phyloP scores from a whole-genome alignment of 306 rosid genomes.

The Psophocarpus tetragonolobus region DNA sequence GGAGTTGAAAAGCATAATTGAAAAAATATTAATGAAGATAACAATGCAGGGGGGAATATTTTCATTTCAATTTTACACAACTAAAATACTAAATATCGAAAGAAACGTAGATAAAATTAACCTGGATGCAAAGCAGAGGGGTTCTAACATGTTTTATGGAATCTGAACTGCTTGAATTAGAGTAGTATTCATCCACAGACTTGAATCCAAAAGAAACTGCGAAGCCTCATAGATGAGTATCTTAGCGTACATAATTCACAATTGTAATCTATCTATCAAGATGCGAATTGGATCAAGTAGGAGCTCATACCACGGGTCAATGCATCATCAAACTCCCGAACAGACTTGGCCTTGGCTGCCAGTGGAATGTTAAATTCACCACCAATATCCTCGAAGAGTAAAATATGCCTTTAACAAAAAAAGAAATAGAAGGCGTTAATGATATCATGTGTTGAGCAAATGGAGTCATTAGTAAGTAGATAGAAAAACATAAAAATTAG shows the following conservation, averaged over 20 bases:
- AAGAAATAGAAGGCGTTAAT: neutral
- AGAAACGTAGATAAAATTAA: slow-evolving; percentile 22
- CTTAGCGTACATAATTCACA: slow-evolving; percentile 16
- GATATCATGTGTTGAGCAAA: neutral
- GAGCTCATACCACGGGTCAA: slow-evolving; percentile 79
- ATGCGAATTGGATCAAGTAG: slow-evolving; percentile 4
- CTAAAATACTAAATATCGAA: slow-evolving; percentile 5
- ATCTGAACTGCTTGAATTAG: slow-evolving; percentile 75
- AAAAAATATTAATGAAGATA: neutral
- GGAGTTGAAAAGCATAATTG: neutral
- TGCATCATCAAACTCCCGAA: slow-evolving; percentile 87
- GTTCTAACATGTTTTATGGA: slow-evolving; percentile 72
- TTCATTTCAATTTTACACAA: slow-evolving; percentile 6
- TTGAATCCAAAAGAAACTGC: slow-evolving; percentile 98
- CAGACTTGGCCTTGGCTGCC: slow-evolving; percentile 76
- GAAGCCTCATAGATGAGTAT: slow-evolving; percentile 32
- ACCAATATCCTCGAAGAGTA: slow-evolving; percentile 74
- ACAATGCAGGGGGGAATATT: neutral
- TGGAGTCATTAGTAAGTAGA: slow-evolving; percentile 18
- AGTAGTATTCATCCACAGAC: slow-evolving; percentile 90
- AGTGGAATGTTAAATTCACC: slow-evolving; percentile 69
- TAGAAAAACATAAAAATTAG: slow-evolving; percentile 26
- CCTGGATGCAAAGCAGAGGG: slow-evolving; percentile 98
- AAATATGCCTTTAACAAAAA: slow-evolving; percentile 62
- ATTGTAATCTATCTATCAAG: slow-evolving; percentile 19